Evolutionary conservation across 495 filamentous ascomycete genomes (phyloP), one percentile per base, ranked within the genome.

Genomic region (Daldinia caldariorum): DNA sequence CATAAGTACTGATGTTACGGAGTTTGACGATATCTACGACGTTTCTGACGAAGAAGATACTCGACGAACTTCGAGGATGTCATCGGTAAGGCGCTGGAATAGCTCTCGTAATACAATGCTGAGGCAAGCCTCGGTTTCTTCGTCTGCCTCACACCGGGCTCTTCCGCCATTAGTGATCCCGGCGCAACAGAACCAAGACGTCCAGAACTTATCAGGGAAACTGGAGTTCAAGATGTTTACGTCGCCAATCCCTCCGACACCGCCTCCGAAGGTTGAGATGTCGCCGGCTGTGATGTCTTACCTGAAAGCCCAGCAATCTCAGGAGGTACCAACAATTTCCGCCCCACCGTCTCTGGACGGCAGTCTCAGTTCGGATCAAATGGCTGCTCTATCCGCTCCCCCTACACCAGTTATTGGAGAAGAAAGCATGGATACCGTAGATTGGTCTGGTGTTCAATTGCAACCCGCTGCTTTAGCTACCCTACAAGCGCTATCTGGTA

Each of bases 311-410:
- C 85, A 83, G 29, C 87, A 82, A 67, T 59, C 74, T 14, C 75
- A 79, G 53, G 86, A 85, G 56, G 84, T 93, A 13, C 92, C 93
- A 9, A 88, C 87, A 16, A 82, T 87, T n/a, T 92, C 91, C 71
- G 89, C 92, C 0, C 88, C 93, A 7, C 94, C 94, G 6, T 97
- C 94, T 9, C 86, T 97, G 3, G 92, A 97, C 83, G 94, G 93
- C 8, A 96, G 92, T 79, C 76, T 94, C 43, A 90, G 89, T 16
- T 96, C 93, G 7, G 93, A 97, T 69, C 92, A 96, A 72, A 84
- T 94, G 78, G 92, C 91, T 6, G 82, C 83, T 56, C 83, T 92
- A 61, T 94, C 90, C 72, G 91, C 90, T 20, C 92, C 94, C 5
- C 86, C 89, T 5, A 97, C 94, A 7, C 94, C 94, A 18, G 85